Evolutionary conservation across 2,329 filamentous ascomycete species (phyloP).

Genomic region (Nothophoma quercina): DNA sequence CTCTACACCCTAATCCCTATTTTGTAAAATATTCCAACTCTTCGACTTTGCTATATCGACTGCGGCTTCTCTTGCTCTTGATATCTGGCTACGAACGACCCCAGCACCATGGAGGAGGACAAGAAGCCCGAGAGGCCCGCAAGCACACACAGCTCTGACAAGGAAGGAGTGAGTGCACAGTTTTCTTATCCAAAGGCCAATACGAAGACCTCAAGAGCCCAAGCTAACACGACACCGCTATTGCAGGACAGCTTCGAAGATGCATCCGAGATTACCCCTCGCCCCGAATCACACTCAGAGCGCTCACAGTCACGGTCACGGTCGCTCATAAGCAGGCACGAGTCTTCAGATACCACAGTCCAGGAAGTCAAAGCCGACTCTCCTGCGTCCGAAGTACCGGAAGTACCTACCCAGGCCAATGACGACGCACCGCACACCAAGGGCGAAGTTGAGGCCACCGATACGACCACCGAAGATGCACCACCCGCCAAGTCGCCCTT

Average conservation of each 20-base stretch:
- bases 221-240: constrained; percentile 22
- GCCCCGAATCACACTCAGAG: constrained; percentile 52
- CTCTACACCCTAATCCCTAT: constrained; percentile 10
- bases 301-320: constrained; percentile 52
- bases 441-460: constrained; percentile 16
- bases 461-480: constrained; percentile 30
- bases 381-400: constrained; percentile 12
- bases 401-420: constrained; percentile 17
- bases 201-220: neutral
- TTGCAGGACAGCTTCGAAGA: constrained; percentile 82
- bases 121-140: constrained; percentile 33
- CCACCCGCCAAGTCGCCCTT: constrained; percentile 59
- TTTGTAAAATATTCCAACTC: constrained; percentile 1
- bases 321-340: constrained; percentile 59
- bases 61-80: constrained; percentile 2
- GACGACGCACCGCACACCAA: constrained; percentile 21
- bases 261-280: constrained; percentile 67
- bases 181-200: neutral
- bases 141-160: constrained; percentile 45
- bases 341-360: constrained; percentile 27
- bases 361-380: constrained; percentile 8
- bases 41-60: constrained; percentile 3
- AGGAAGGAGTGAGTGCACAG: constrained; percentile 33
- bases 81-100: constrained; percentile 8
- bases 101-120: constrained; percentile 16